Evolutionary conservation across 1,139 yeast genomes (phyloP).

Genomic region (Kluyveromyces sp.): DNA sequence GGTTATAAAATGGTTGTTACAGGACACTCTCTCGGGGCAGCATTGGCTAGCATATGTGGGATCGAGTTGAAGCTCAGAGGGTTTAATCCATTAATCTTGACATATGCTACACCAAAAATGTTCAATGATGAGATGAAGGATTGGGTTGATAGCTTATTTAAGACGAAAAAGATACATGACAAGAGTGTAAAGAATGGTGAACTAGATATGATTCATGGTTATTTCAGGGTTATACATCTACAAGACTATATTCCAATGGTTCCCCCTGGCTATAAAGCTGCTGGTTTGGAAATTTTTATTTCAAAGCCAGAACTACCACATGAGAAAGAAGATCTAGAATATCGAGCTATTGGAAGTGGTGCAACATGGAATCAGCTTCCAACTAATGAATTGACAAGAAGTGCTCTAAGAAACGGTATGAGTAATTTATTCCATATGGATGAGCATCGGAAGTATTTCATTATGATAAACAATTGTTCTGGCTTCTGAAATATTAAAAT

Average conservation of each 20-base stretch:
- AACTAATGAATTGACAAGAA: conserved; percentile 2
- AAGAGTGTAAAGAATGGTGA: conserved; percentile 11
- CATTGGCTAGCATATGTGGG: conserved; percentile 53
- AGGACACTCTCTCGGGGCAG: conserved; percentile 75
- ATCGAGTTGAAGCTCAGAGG: conserved; percentile 50
- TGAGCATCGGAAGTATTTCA: conserved; percentile 26
- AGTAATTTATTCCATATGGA: conserved; percentile 23
- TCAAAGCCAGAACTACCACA: conserved; percentile 42
- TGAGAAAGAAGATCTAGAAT: conserved; percentile 32
- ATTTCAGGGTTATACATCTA: conserved; percentile 46
- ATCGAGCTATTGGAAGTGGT: conserved; percentile 19
- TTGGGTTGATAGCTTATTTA: conserved; percentile 46
- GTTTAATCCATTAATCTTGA: conserved; percentile 43
- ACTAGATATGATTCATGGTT: conserved; percentile 24
- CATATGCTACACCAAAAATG: conserved; percentile 56
- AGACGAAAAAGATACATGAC: conserved; percentile 29
- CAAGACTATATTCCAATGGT: conserved; percentile 50
- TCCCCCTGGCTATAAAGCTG: conserved; percentile 46
- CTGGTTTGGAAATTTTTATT: conserved; percentile 46
- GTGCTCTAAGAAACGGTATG: conserved; percentile 8
- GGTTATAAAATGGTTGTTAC: conserved; percentile 44
- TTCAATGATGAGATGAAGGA: conserved; percentile 46
- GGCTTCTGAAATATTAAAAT: conserved; percentile 13
- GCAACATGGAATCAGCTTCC: conserved; percentile 4
- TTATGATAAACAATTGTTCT: conserved; percentile 21